A percentile compares a stretch with the other conserved stretches of the same genome.
Evolutionary conservation across 805 yeast species (phyloP).

Genomic region (Zygosaccharomyces lentus): DNA sequence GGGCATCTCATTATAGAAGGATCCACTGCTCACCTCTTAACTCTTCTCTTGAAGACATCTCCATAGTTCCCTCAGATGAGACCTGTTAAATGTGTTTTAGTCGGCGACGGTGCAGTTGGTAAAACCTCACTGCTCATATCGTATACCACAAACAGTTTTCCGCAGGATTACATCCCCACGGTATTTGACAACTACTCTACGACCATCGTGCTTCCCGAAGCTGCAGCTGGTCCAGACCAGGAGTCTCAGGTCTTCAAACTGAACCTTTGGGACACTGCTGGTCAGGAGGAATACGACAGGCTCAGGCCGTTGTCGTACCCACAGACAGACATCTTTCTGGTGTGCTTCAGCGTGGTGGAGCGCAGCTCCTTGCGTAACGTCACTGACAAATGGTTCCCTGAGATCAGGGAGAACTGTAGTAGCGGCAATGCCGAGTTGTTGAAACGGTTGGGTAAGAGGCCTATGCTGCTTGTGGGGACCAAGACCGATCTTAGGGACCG

Average conservation of each 20-base stretch:
- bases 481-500: conserved; percentile 83
- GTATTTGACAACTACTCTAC: conserved; percentile 91
- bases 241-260: conserved; percentile 63
- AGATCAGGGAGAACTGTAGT: conserved; percentile 76
- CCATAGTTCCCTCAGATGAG: conserved; percentile 47
- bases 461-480: conserved; percentile 79
- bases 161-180: conserved; percentile 90
- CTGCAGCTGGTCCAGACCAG: conserved; percentile 32
- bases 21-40: not conserved
- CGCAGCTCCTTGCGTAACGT: conserved; percentile 80
- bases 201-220: conserved; percentile 50
- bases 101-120: conserved; percentile 95
- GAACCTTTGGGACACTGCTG: conserved; percentile 95
- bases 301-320: conserved; percentile 87
- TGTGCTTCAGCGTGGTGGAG: conserved; percentile 80
- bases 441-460: conserved; percentile 25
- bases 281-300: conserved; percentile 88
- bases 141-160: conserved; percentile 88
- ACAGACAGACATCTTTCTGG: conserved; percentile 81
- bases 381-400: conserved; percentile 80
- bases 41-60: not conserved
- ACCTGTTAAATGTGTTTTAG: conserved; percentile 87
- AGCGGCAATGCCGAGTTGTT: conserved; percentile 38
- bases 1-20: not conserved
- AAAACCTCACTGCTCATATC: conserved; percentile 84